phyloP scores from a whole-genome alignment of 2,329 filamentous ascomycete species.

The Rhynchosporium graminicola region DNA sequence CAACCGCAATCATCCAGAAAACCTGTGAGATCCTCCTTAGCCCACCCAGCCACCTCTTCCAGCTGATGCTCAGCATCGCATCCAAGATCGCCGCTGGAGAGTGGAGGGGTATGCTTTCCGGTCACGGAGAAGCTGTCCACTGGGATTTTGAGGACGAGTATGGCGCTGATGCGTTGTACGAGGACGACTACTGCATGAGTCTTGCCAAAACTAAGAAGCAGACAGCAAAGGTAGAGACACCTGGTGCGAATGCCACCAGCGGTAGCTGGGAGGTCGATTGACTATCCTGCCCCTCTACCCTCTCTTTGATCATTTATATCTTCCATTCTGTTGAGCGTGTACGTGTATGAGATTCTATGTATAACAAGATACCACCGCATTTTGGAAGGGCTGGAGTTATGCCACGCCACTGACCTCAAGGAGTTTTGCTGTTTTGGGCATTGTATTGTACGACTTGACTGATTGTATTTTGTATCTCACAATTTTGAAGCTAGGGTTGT shows the following conservation, averaged over 20 bases:
- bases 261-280: slow-evolving; percentile 29
- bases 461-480: neutral
- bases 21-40: slow-evolving; percentile 76
- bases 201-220: slow-evolving; percentile 20
- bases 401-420: neutral
- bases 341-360: slow-evolving; percentile 17
- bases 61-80: slow-evolving; percentile 79
- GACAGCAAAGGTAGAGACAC: slow-evolving; percentile 6
- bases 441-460: slow-evolving; percentile 1
- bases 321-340: slow-evolving; percentile 6
- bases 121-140: slow-evolving; percentile 55
- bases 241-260: slow-evolving; percentile 14
- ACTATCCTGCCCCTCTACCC: neutral
- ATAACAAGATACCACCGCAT: slow-evolving; percentile 16
- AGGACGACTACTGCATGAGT: slow-evolving; percentile 57
- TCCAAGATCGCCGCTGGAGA: slow-evolving; percentile 68
- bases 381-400: slow-evolving; percentile 2
- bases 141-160: slow-evolving; percentile 55
- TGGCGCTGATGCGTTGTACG: slow-evolving; percentile 55
- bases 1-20: slow-evolving; percentile 70
- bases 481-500: neutral
- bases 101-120: slow-evolving; percentile 61
- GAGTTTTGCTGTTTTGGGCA: neutral
- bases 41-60: slow-evolving; percentile 77
- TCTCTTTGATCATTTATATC: neutral